These are phyloP conservation scores for Paecilomyces sp. DNA, from an alignment of 2,329 filamentous ascomycete genomes.

Conservation along the genomic window DNA sequence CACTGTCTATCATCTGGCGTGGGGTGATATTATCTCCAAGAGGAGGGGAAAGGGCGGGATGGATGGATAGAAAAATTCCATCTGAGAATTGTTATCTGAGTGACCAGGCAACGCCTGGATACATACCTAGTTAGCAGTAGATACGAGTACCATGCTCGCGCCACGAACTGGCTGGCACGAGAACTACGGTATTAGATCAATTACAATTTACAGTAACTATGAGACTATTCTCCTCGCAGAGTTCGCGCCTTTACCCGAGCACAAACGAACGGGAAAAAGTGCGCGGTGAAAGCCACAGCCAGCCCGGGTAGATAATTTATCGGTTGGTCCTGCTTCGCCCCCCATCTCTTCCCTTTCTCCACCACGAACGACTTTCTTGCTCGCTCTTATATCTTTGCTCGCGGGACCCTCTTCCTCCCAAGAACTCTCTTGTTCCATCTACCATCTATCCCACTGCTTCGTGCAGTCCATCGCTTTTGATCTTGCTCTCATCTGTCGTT, in stretches of 20 bases:
- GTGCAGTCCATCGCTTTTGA: conserved; percentile 5
- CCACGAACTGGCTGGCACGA: no score
- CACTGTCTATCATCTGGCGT: no score
- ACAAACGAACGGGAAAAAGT: background rate
- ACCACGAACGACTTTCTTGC: conserved; percentile 16
- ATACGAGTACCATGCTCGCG: no score
- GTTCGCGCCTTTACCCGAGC: background rate
- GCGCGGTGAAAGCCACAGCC: background rate
- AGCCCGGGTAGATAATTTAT: background rate
- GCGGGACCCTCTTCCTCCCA: conserved; percentile 7
- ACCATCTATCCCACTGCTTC: conserved; percentile 1
- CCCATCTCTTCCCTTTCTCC: conserved; percentile 1
- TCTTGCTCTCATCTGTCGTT: conserved; percentile 2
- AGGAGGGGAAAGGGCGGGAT: no score
- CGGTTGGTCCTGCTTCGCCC: background rate
- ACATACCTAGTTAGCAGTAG: no score
- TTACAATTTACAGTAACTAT: no score
- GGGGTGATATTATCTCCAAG: no score
- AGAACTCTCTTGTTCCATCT: conserved; percentile 4
- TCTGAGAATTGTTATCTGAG: no score
- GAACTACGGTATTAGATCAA: no score
- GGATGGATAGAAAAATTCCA: no score
- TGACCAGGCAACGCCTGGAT: no score
- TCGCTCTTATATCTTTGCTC: conserved; percentile 12
- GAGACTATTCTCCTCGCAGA: no score